Percentiles rank a stretch among this genome's conserved stretches.
Evolutionary conservation across 345 rosid genomes (phyloP).

Genomic region (Gossypium australe): DNA sequence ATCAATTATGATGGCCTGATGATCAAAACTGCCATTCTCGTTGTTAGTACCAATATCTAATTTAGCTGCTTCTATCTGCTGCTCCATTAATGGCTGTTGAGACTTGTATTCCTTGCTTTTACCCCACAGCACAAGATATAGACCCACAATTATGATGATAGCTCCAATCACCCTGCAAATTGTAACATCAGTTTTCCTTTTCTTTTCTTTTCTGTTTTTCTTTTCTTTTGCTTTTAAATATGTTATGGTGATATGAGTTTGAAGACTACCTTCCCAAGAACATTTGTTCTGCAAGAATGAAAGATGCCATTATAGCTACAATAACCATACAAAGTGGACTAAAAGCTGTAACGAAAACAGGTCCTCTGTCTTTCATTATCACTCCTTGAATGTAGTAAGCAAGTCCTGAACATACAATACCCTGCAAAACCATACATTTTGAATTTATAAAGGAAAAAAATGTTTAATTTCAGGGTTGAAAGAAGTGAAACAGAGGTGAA

Average conservation of each 20-base stretch:
- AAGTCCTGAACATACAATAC: slow-evolving; percentile 68
- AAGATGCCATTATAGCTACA: slow-evolving; percentile 65
- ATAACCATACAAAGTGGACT: slow-evolving; percentile 75
- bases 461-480: background rate
- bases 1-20: slow-evolving; percentile 28
- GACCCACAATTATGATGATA: slow-evolving; percentile 58
- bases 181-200: background rate
- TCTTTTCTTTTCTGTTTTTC: background rate
- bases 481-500: background rate
- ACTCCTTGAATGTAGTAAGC: slow-evolving; percentile 74
- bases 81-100: slow-evolving; percentile 6
- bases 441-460: no score
- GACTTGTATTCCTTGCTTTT: slow-evolving; percentile 58
- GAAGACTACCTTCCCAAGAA: slow-evolving; percentile 70
- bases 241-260: background rate
- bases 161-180: slow-evolving; percentile 77
- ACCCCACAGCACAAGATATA: slow-evolving; percentile 84
- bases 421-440: slow-evolving; percentile 43
- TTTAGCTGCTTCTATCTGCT: slow-evolving; percentile 25
- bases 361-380: slow-evolving; percentile 77
- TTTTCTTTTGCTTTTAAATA: background rate
- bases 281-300: slow-evolving; percentile 76
- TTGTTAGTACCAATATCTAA: slow-evolving; percentile 14
- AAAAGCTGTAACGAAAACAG: slow-evolving; percentile 87
- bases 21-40: slow-evolving; percentile 17